Conservation (phyloP, 1,284 basidiomycete species). For the Moesziomyces globuligerus region DNA sequence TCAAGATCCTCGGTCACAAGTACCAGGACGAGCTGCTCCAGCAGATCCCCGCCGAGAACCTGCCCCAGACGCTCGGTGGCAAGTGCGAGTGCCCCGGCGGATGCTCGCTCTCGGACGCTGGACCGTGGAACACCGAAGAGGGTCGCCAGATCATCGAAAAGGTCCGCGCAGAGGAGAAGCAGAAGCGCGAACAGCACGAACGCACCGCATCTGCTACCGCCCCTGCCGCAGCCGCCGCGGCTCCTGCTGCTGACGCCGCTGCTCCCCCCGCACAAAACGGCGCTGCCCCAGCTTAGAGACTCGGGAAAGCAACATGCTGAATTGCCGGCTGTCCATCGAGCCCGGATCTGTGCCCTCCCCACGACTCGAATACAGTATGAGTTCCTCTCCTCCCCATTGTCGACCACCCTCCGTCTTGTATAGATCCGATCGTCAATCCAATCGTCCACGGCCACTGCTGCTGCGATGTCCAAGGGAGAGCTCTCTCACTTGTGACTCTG, state of each 20-base stretch:
- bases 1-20: conserved; percentile 62
- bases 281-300: conserved; percentile 6
- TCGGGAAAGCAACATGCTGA: too few species aligned
- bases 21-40: conserved; percentile 57
- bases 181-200: conserved; percentile 35
- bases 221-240: conserved; percentile 14
- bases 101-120: conserved; percentile 88
- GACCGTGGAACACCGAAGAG: conserved; percentile 81
- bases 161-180: conserved; percentile 52
- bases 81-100: conserved; percentile 80
- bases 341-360: too few species aligned
- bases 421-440: too few species aligned
- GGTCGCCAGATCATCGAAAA: conserved; percentile 62
- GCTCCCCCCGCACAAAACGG: conserved; percentile 16
- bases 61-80: conserved; percentile 88
- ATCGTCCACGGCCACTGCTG: too few species aligned
- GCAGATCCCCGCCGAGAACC: conserved; percentile 79
- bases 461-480: too few species aligned
- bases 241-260: conserved; percentile 12
- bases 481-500: too few species aligned
- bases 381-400: too few species aligned
- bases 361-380: too few species aligned
- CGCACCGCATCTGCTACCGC: conserved; percentile 12
- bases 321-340: background rate
- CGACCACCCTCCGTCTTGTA: too few species aligned